A percentile compares a stretch with the other conserved stretches of the same genome.
These are phyloP conservation scores for Kwoniella shandongensis DNA, from an alignment of 768 basidiomycete genomes.

Conservation along the genomic window DNA sequence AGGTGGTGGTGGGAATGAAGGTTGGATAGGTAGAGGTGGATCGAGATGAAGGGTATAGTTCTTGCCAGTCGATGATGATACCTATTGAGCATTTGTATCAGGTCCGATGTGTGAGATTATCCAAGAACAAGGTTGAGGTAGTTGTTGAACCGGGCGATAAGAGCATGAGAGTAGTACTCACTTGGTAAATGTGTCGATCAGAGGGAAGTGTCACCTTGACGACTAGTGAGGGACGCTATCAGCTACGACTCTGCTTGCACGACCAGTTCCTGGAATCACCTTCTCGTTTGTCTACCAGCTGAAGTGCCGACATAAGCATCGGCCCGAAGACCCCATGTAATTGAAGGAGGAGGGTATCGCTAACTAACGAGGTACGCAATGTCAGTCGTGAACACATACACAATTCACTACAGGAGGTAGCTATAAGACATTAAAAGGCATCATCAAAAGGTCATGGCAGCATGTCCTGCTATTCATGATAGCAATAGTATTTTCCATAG, in stretches of 20 bases:
- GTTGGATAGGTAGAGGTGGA: slow-evolving; percentile 6
- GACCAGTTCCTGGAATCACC: slow-evolving; percentile 15
- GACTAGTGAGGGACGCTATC: slow-evolving; percentile 20
- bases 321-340: slow-evolving; percentile 41
- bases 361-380: slow-evolving; percentile 10
- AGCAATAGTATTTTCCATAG: not conserved
- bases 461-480: not conserved
- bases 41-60: slow-evolving; percentile 39
- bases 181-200: slow-evolving; percentile 35
- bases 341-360: slow-evolving; percentile 35
- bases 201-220: slow-evolving; percentile 26
- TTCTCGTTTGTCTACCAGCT: slow-evolving; percentile 42
- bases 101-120: not conserved
- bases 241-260: not conserved
- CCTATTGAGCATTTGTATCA: no score
- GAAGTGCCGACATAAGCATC: slow-evolving; percentile 43
- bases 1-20: not conserved
- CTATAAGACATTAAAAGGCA: not conserved
- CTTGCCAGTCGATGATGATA: slow-evolving; percentile 35
- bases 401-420: no score
- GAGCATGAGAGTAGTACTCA: slow-evolving; percentile 13
- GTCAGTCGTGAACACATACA: no score
- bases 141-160: no score
- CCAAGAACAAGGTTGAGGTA: no score
- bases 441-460: not conserved